Evolutionary conservation across 2,329 filamentous ascomycete genomes (phyloP), one percentile per base, ranked within the genome.

Genomic region (Calonectria pseudoturangicola): DNA sequence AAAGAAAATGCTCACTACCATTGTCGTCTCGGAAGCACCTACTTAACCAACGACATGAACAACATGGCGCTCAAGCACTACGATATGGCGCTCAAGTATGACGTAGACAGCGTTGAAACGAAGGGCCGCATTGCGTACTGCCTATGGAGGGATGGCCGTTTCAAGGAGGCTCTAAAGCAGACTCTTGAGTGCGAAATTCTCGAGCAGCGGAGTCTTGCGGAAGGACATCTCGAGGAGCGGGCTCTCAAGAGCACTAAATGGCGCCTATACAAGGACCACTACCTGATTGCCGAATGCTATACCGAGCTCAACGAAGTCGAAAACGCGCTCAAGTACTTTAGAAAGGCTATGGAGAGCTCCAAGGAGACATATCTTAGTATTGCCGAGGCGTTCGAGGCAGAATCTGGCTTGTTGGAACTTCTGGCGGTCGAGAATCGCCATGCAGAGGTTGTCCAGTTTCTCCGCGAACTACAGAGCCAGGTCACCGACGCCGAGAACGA

Each of bases 121-220:
- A 77, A 74, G 2, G 85, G 85, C 0, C 83, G 85, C n/a, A 86
- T 86, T 21, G 85, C 85, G 0, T 84, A 82, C 54, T 86, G 85
- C 66, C 77, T 86, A 1, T 84, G 76, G 25, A 77, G 82, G 21
- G 83, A 85, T n/a, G 80, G 81, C 7, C 79, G 82, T 4, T 85
- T 83, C 51, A 74, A 79, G 9, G 81, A 85, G 39, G 83, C 85
- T 0, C 75, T 86, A 2, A 74, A 82, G 1, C 78, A 83, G 41
- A 81, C 83, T 7, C 79, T 85, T 2, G 81, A 83, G 71, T 86
- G 85, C 47, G 84, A 84, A 13, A 74, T 71, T 0, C 80, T 83
- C 2, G 85, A 86, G 27, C 75, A 82, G 43, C 78, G 80, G 10
- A 80, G 76, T 18, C 77, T 84, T 3, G 75, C 72, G 0, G 75